Base-by-base conservation (phyloP, 2,329 filamentous ascomycete species). In the Blastomyces parvus region DNA sequence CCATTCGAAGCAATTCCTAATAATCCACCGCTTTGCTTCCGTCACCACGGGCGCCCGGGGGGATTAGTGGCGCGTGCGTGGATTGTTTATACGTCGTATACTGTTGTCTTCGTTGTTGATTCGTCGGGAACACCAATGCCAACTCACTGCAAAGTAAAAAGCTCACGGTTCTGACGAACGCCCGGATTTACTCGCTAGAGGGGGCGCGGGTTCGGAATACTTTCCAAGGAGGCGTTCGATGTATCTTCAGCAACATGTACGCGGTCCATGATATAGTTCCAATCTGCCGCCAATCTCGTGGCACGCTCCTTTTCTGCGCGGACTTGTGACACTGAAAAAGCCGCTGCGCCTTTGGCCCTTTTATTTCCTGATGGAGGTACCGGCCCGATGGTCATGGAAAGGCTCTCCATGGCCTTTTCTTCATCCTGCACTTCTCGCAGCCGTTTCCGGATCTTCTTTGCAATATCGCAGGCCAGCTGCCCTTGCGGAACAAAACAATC, bases 401-500 rank as follows among this genome's bases (percentile, higher is more conserved):
- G 57, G 9, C 25, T 22, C 22, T 59, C 57, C 17, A 59, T 27
- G 4, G 38, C 42, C 25, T 48, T 59, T 40, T 59, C 40, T 27
- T 59, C 27, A 33, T 59, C 57, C 57, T 59, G 27, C 8, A 33
- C 8, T n/a, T 46, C 57, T 27, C 57, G 42, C 36, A 59, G 8
- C n/a, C 57, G 57, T 17, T 59, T 59, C 17, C 40, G 36, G 48
- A 59, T 48, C 40, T 59, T 59, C 40, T 22, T 59, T n/a, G 38
- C 57, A 48, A 59, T n/a, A 25, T 19, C 14, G 13, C 30, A 22
- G 30, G n/a, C 36, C 13, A 42, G 22, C n/a, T 57, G 36, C 33
- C 14, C 40, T 57, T 57, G 33, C 11, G 30, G 55, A 7, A 40
- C 36, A 6, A n/a, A 40, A 57, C 11, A 33, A 11, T 57, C 36